A percentile compares a stretch with the other conserved stretches of the same genome.
Evolutionary conservation across 2,329 filamentous ascomycete species (phyloP).

Genomic region (Cladosporium phlei): DNA sequence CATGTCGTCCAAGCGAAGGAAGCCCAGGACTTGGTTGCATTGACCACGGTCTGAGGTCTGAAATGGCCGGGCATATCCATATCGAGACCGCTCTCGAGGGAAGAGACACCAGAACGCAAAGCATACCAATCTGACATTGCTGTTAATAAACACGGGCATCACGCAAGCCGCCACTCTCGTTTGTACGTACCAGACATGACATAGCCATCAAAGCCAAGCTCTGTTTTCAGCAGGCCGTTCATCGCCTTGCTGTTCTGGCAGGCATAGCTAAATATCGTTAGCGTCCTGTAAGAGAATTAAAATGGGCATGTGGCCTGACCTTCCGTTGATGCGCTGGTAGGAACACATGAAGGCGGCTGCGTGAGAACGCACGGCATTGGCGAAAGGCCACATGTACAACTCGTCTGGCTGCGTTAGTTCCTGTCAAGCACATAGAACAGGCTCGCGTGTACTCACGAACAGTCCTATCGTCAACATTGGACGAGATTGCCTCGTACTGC

Average conservation of each 20-base stretch:
- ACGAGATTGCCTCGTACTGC: slow-evolving; percentile 22
- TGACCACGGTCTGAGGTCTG: slow-evolving; percentile 12
- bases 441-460: slow-evolving; percentile 12
- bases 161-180: too few relatives aligned
- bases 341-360: slow-evolving; percentile 32
- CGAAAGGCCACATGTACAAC: slow-evolving; percentile 23
- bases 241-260: slow-evolving; percentile 59
- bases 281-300: not conserved
- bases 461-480: slow-evolving; percentile 23
- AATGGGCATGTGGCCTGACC: too few relatives aligned
- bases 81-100: slow-evolving; percentile 58
- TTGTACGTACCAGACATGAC: slow-evolving; percentile 51
- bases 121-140: slow-evolving; percentile 60
- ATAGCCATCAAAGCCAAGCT: slow-evolving; percentile 66
- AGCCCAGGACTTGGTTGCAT: slow-evolving; percentile 38
- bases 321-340: slow-evolving; percentile 55
- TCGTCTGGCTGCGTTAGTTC: slow-evolving; percentile 15
- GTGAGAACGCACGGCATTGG: slow-evolving; percentile 18
- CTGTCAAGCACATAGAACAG: too few relatives aligned
- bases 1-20: slow-evolving; percentile 64
- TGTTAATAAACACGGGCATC: too few relatives aligned
- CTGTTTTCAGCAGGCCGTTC: slow-evolving; percentile 65
- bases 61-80: slow-evolving; percentile 69
- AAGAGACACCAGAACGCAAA: slow-evolving; percentile 55
- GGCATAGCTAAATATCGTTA: slow-evolving; percentile 37